These are phyloP conservation scores for Tolypocladium nubicola DNA, from an alignment of 2,329 filamentous ascomycete genomes.

Conservation along the genomic window DNA sequence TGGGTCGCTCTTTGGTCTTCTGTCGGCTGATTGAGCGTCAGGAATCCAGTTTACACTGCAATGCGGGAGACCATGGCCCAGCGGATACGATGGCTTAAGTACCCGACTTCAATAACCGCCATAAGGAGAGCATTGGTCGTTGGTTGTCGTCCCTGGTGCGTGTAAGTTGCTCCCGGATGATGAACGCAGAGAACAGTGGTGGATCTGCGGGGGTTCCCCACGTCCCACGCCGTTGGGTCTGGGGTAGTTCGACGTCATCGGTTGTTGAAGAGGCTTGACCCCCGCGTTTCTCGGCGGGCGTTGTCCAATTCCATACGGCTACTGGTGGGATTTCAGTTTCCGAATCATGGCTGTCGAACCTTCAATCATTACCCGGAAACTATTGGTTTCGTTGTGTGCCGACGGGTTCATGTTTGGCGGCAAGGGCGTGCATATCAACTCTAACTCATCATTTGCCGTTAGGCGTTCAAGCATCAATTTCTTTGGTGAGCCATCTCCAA, in stretches of 20 bases:
- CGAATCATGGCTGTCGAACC: neutral
- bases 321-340: neutral
- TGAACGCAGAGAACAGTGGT: neutral
- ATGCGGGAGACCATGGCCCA: neutral
- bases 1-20: too few species aligned
- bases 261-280: neutral
- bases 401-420: neutral
- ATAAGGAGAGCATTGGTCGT: slow-evolving; percentile 25
- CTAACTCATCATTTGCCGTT: too few species aligned
- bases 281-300: neutral
- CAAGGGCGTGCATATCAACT: too few species aligned
- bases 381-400: neutral
- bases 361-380: neutral
- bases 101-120: neutral
- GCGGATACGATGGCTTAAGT: neutral
- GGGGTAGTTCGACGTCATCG: neutral
- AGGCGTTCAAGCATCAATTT: too few species aligned
- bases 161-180: slow-evolving; percentile 34
- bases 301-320: neutral
- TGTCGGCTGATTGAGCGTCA: neutral
- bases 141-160: slow-evolving; percentile 44
- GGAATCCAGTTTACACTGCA: neutral
- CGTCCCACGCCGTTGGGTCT: neutral
- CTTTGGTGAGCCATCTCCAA: too few species aligned
- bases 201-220: neutral